A percentile compares a stretch with the other conserved stretches of the same genome.
These are phyloP conservation scores for Arctium minus DNA, from an alignment of 129 eudicot genomes.

Conservation along the genomic window DNA sequence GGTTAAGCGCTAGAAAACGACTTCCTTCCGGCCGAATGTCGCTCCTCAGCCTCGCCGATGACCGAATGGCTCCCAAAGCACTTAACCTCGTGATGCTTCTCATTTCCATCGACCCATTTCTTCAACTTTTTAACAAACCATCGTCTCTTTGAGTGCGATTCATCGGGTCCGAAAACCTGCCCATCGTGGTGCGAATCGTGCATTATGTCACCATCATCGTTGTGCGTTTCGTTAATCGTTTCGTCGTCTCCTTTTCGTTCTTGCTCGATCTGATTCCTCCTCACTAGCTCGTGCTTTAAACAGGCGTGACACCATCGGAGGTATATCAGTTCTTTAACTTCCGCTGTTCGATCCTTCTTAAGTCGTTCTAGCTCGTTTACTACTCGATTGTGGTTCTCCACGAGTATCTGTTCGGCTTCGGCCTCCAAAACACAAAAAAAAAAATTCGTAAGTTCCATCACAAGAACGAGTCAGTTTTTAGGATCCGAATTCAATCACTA, in stretches of 20 bases:
- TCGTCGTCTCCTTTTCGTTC: conserved; percentile 15
- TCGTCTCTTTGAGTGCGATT: conserved; percentile 32
- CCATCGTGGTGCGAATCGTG: not conserved
- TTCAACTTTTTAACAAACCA: conserved; percentile 52
- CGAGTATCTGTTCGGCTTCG: conserved; percentile 26
- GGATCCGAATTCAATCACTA: not conserved
- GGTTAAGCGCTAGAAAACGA: conserved; percentile 24
- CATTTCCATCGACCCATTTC: conserved; percentile 67
- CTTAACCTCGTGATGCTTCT: conserved; percentile 34
- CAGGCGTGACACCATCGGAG: conserved; percentile 70
- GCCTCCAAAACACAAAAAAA: conserved; percentile 25
- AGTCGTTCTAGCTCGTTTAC: conserved; percentile 41
- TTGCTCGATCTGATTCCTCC: conserved; percentile 46
- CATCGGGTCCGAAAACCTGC: conserved; percentile 20
- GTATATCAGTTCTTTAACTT: conserved; percentile 49
- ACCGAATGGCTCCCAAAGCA: conserved; percentile 38
- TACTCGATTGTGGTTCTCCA: conserved; percentile 40
- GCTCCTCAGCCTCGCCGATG: conserved; percentile 25
- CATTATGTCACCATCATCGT: not conserved
- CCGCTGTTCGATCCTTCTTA: conserved; percentile 41
- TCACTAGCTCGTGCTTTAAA: conserved; percentile 51
- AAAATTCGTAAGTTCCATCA: not conserved
- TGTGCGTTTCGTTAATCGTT: not conserved
- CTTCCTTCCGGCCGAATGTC: conserved; percentile 28
- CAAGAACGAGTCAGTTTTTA: not conserved